Conservation (phyloP, 352 stramenopile species). For the Blastocystis sp. region DNA sequence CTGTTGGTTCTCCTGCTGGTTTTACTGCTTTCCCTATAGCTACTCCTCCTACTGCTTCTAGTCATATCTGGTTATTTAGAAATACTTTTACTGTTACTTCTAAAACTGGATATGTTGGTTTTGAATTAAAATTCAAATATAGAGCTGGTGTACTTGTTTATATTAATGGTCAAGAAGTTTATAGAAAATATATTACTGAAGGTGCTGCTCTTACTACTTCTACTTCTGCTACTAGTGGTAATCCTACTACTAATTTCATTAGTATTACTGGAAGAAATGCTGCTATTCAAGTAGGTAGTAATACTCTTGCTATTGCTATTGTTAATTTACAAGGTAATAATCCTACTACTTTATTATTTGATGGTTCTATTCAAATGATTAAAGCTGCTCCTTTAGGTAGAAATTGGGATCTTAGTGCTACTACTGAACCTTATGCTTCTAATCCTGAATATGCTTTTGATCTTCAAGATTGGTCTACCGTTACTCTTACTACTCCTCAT, state of each 20-base stretch:
- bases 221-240: constrained; percentile 1
- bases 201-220: not conserved
- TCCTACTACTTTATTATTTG: constrained; percentile 4
- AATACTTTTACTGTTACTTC: constrained; percentile 4
- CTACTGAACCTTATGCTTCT: not conserved
- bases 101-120: not conserved
- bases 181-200: constrained; percentile 6
- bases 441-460: constrained; percentile 10
- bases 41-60: not conserved
- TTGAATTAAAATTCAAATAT: constrained; percentile 6
- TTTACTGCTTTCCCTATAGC: not conserved
- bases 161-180: constrained; percentile 12
- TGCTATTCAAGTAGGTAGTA: not conserved
- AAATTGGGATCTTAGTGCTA: not conserved
- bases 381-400: too few relatives aligned
- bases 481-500: not conserved
- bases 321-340: not conserved
- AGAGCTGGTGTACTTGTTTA: constrained; percentile 10
- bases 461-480: not conserved
- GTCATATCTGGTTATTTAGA: constrained; percentile 3
- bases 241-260: not conserved
- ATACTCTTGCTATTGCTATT: constrained; percentile 7
- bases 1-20: not conserved
- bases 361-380: constrained; percentile 4
- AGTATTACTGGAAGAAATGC: not conserved